phyloP scores from a whole-genome alignment of 768 basidiomycete species.

The Gelatoporia subvermispora region DNA sequence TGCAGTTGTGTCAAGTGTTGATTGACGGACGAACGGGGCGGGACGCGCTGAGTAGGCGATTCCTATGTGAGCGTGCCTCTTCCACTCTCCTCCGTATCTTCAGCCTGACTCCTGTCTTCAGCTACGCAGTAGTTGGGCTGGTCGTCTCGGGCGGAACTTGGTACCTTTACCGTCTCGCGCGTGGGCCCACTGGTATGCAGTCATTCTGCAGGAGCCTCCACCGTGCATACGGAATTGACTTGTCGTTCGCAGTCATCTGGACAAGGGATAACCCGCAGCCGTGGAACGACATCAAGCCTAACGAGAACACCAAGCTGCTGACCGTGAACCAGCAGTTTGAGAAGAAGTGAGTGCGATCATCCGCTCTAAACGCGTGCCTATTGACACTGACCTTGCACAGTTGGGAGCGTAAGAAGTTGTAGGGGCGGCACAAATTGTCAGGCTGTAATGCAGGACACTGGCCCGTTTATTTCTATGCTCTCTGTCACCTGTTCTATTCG shows the following conservation, averaged over 20 bases:
- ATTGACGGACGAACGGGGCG: too few relatives aligned
- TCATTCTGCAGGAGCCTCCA: not conserved
- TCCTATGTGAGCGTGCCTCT: constrained; percentile 37
- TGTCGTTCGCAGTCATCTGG: constrained; percentile 45
- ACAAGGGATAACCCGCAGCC: constrained; percentile 75
- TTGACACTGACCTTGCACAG: constrained; percentile 32
- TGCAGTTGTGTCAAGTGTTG: not conserved
- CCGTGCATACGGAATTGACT: not conserved
- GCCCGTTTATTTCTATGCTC: constrained; percentile 2
- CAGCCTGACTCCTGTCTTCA: constrained; percentile 13
- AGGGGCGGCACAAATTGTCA: constrained; percentile 13
- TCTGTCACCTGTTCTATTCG: not conserved
- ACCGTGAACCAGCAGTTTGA: constrained; percentile 70
- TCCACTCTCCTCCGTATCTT: not conserved
- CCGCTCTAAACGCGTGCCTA: constrained; percentile 2
- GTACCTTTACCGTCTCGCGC: constrained; percentile 41
- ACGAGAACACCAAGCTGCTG: constrained; percentile 70
- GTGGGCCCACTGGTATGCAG: constrained; percentile 34
- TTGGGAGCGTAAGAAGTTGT: constrained; percentile 75
- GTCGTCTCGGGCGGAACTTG: constrained; percentile 36
- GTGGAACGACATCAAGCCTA: constrained; percentile 77
- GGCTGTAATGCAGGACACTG: not conserved
- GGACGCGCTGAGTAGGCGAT: constrained; percentile 33
- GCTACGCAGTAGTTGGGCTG: constrained; percentile 46
- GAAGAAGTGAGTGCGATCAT: constrained; percentile 47